Base-by-base conservation (phyloP, 257 asterid genomes). In the Fraxinus americana region DNA sequence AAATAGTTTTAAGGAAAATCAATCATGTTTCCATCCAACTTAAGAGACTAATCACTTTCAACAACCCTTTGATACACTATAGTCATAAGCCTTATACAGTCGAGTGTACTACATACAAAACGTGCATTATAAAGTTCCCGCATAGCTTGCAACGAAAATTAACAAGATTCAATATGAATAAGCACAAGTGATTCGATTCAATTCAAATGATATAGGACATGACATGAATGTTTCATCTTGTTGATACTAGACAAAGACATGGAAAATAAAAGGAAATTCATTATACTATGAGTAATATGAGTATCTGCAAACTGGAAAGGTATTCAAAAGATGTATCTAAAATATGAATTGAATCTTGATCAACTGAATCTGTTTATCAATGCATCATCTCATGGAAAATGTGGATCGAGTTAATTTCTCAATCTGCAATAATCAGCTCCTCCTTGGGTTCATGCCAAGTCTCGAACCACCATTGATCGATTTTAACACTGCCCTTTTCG, bases 391-490 rank as follows among this genome's bases (percentile, higher is more conserved):
- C 70, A 23, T 27, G 45, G 14, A 70, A n/a, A 23, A 11, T 73
- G 73, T 12, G 45, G 27, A 36, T 66, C 32, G 77, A 75, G 57
- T 23, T 50, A 52, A 75, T 50, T 65, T 61, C 74, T 85, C 89
- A 88, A 34, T 80, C 79, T 38, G 84, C 72, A 71, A 80, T 83
- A 81, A 83, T 75, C n/a, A 82, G 35, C 0, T 84, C 45, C 69
- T 82, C 85, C 39, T 73, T 30, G 17, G 69, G 63, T 74, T 75
- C 82, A 9, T 17, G 83, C 78, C 72, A 63, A 14, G 80, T 82
- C 57, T 79, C 88, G 74, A 27, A 66, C 87, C 86, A 71, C 94
- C 97, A 89, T 52, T 77, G 83, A 74, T 54, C 66, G 57, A 80
- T 67, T 21, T 78, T 85, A 57, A 78, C 81, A 14, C 79, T 80